Evolutionary conservation across 2,329 filamentous ascomycete species (phyloP).

Genomic region (Aureobasidium sp.): DNA sequence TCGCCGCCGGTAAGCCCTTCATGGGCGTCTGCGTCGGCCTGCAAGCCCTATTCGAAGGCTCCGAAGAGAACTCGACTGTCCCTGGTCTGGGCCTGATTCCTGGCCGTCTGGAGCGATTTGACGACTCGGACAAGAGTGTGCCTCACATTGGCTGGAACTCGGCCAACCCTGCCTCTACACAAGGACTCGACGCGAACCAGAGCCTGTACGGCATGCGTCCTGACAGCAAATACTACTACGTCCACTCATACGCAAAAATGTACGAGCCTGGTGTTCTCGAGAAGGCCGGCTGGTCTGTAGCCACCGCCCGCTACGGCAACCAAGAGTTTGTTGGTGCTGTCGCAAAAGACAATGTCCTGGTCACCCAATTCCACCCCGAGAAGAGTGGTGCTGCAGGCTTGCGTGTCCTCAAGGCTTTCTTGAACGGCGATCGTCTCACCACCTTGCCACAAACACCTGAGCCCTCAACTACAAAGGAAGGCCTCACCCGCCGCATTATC

Average conservation of each 20-base stretch:
- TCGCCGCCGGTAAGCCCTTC: conserved; percentile 87
- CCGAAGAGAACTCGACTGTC: conserved; percentile 64
- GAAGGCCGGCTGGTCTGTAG: conserved; percentile 79
- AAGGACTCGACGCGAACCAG: conserved; percentile 32
- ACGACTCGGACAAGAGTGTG: conserved; percentile 73
- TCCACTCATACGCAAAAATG: conserved; percentile 84
- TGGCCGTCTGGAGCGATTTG: conserved; percentile 63
- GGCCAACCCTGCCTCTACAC: conserved; percentile 52
- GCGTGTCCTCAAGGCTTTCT: conserved; percentile 73
- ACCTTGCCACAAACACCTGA: conserved; percentile 38
- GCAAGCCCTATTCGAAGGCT: conserved; percentile 82
- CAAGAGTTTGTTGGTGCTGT: conserved; percentile 91
- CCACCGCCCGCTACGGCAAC: conserved; percentile 75
- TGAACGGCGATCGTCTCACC: conserved; percentile 58
- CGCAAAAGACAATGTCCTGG: conserved; percentile 74
- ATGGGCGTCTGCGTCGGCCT: conserved; percentile 96
- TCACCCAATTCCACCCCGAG: conserved; percentile 95
- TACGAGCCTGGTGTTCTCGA: conserved; percentile 69
- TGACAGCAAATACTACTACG: conserved; percentile 95
- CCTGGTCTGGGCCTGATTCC: conserved; percentile 69
- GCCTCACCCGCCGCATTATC: conserved; percentile 86
- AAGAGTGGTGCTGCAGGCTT: conserved; percentile 90
- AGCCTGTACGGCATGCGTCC: conserved; percentile 71
- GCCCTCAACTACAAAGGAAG: conserved; percentile 40
- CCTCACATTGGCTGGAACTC: conserved; percentile 99